Conservation (phyloP, 768 basidiomycete species). For the Hericium coralloides region DNA sequence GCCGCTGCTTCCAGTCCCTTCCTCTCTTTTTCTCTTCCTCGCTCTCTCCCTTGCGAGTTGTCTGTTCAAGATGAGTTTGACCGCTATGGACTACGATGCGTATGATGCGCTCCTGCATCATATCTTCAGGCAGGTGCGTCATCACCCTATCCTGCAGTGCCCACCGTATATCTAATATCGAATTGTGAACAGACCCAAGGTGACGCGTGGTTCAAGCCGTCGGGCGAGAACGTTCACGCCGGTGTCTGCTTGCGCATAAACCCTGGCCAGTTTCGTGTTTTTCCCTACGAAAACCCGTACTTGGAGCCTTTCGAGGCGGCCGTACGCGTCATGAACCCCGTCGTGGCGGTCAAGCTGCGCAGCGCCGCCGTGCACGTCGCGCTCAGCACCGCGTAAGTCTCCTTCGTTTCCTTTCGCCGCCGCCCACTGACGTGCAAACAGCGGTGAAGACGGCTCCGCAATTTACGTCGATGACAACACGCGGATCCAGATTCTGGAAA, state of each 20-base stretch:
- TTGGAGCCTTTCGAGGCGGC: conserved; percentile 80
- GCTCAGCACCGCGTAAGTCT: conserved; percentile 53
- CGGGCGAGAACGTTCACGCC: conserved; percentile 72
- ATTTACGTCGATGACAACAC: conserved; percentile 74
- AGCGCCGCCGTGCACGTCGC: conserved; percentile 78
- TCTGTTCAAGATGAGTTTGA: background rate
- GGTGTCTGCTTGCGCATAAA: conserved; percentile 72
- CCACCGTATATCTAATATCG: conserved; percentile 13
- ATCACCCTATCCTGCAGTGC: background rate
- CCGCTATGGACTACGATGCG: conserved; percentile 65
- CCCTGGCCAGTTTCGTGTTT: conserved; percentile 64
- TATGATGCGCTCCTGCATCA: conserved; percentile 75
- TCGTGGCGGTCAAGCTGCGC: conserved; percentile 75
- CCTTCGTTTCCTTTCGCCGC: background rate
- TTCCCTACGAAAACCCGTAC: conserved; percentile 79
- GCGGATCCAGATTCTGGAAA: conserved; percentile 79
- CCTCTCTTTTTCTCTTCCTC: conserved; percentile 9
- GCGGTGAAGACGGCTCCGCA: conserved; percentile 47
- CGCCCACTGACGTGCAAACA: conserved; percentile 17
- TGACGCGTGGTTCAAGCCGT: conserved; percentile 81
- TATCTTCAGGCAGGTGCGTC: conserved; percentile 59
- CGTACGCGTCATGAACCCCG: conserved; percentile 65
- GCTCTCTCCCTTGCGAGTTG: conserved; percentile 4
- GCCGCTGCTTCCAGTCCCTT: background rate
- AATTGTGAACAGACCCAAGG: conserved; percentile 53